Conservation (phyloP, 164 flowering plant species). For the Magnolia kwangsiensis region DNA sequence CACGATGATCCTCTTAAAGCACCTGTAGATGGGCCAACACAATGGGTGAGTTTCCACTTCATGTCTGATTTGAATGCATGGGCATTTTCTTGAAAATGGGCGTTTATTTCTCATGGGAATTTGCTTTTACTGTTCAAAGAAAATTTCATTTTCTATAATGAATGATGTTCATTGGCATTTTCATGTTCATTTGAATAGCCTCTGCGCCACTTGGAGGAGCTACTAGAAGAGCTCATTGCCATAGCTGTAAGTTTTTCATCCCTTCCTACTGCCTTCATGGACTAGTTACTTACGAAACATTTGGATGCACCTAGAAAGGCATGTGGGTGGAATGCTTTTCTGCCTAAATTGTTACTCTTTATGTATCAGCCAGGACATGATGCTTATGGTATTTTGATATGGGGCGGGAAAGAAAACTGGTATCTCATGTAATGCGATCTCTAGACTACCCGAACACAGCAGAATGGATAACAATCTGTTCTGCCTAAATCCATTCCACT, state of each 20-base stretch:
- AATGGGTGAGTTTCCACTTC: conserved; percentile 66
- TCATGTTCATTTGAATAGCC: conserved; percentile 38
- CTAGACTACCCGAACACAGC: not conserved
- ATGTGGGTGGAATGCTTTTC: not conserved
- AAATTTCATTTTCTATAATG: not conserved
- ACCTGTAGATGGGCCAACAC: conserved; percentile 99
- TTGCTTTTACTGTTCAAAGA: not conserved
- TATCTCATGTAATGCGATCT: not conserved
- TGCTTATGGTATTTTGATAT: not conserved
- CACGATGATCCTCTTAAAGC: conserved; percentile 92
- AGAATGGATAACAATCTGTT: not conserved
- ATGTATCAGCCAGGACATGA: not conserved
- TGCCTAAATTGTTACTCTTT: not conserved
- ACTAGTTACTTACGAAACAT: not conserved
- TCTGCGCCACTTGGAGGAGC: conserved; percentile 73
- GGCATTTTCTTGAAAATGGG: not conserved
- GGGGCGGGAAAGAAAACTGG: not conserved
- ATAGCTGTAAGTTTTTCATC: conserved; percentile 58
- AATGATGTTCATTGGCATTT: not conserved
- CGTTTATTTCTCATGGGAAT: not conserved
- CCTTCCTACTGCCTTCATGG: not conserved
- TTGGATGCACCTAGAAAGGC: not conserved
- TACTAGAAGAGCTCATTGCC: conserved; percentile 70
- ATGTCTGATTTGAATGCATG: not conserved
- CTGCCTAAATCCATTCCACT: not conserved